Conservation (phyloP, 129 eudicot genomes). For the Arctium lappa region DNA sequence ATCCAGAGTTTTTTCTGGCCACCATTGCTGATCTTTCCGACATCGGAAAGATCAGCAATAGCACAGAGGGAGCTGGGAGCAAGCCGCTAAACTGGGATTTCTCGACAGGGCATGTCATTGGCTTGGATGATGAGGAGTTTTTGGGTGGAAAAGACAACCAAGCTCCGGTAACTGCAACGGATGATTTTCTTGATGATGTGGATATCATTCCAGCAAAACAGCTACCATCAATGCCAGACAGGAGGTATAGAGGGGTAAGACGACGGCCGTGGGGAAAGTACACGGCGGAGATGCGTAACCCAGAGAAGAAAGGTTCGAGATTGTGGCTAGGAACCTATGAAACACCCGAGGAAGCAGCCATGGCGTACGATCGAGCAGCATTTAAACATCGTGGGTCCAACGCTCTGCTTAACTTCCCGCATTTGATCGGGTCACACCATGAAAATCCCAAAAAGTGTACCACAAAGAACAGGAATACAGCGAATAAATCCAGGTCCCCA, state of each 20-base stretch:
- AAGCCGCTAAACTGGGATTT: neutral
- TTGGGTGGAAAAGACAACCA: neutral
- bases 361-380: constrained; percentile 40
- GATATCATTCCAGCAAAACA: neutral
- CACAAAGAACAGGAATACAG: neutral
- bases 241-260: constrained; percentile 33
- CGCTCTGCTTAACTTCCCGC: constrained; percentile 39
- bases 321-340: constrained; percentile 39
- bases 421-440: constrained; percentile 24
- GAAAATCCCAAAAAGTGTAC: neutral
- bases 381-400: constrained; percentile 27
- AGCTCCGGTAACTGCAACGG: neutral
- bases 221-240: neutral
- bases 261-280: constrained; percentile 37
- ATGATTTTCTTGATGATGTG: neutral
- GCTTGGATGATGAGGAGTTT: neutral
- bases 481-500: neutral
- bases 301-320: constrained; percentile 28
- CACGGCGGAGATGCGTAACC: constrained; percentile 41
- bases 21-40: neutral
- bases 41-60: neutral
- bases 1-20: neutral
- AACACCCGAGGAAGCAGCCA: constrained; percentile 38
- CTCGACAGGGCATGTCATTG: neutral
- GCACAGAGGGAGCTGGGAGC: neutral